Evolutionary conservation across 208 protist genomes (phyloP).

Genomic region (Trypanosomatidae sp.): DNA sequence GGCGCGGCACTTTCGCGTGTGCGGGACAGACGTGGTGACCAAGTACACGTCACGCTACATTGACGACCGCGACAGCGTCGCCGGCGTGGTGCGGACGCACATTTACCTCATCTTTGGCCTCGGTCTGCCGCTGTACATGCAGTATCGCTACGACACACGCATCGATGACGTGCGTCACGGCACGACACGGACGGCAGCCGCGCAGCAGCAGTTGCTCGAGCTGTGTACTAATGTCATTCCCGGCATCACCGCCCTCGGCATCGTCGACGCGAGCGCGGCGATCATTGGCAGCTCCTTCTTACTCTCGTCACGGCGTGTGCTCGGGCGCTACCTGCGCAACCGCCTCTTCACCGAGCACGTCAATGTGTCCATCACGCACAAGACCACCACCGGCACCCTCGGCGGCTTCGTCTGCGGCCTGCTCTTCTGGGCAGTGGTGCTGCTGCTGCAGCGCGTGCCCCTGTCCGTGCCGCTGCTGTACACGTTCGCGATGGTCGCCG

Average conservation of each 20-base stretch:
- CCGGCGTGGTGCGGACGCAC: conserved; percentile 69
- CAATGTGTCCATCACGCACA: conserved; percentile 79
- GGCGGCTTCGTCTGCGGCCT: conserved; percentile 55
- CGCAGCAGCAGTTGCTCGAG: conserved; percentile 24
- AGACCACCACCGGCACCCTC: conserved; percentile 76
- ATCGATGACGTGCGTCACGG: too few relatives aligned
- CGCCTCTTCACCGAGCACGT: conserved; percentile 54
- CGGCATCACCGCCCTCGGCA: conserved; percentile 64
- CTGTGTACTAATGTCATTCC: conserved; percentile 73
- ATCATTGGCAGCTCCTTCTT: conserved; percentile 73
- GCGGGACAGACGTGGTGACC: conserved; percentile 27
- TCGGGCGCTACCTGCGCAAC: conserved; percentile 70
- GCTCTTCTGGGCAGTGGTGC: conserved; percentile 53
- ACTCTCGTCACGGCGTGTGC: conserved; percentile 30
- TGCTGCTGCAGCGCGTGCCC: conserved; percentile 35
- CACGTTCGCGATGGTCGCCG: conserved; percentile 49
- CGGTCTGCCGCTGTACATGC: conserved; percentile 53
- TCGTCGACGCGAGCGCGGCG: conserved; percentile 73
- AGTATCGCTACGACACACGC: conserved; percentile 30
- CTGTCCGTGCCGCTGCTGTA: conserved; percentile 21
- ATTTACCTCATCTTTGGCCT: conserved; percentile 80
- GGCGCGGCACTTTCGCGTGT: conserved; percentile 48
- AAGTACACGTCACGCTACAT: conserved; percentile 54
- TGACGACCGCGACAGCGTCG: conserved; percentile 49
- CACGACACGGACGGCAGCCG: conserved; percentile 9